Base-by-base conservation (phyloP, 2,329 filamentous ascomycete genomes). In the Emydomyces testavorans region DNA sequence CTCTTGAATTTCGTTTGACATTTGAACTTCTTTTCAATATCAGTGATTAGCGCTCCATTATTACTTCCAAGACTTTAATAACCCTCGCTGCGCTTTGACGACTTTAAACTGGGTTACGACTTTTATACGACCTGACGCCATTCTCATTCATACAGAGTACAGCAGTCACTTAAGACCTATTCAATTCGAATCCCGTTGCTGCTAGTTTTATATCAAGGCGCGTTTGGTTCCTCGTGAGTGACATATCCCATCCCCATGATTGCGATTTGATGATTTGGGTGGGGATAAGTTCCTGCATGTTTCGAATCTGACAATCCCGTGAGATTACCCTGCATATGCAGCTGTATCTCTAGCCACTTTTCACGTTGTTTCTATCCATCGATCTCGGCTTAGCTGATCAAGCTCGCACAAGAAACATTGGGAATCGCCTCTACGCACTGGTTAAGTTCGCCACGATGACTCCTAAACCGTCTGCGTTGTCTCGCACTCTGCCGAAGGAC, bases 401-500 rank as follows among this genome's bases (percentile, higher is more conserved):
- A 10, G 20, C 23, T 28, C 31, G 29, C 23, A 15, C 5, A 39
- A 24, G 7, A 24, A 32, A 24, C 6, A 18, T 23, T 32, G 13
- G 24, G 6, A 11, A 40, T 21, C 18, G 15, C 24, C n/a, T 40
- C 20, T 29, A 24, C n/a, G 24, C 24, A 29, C 23, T 11, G 2
- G 16, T 28, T 32, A 21, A n/a, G 21, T 15, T 47, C 23, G 18
- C 24, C 47, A 58, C 43, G 54, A 68, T 68, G 65, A 60, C 64
- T 52, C 59, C 62, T 51, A 62, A 62, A 54, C 65, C 62, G 51
- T 56, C 58, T 45, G 63, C 62, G 16, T 59, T 70, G 45, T 71
- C 69, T 50, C 68, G 67, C 46, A 71, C 69, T 20, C 57, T 71
- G 21, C 69, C 69, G 23, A 70, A 71, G 53, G 69, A 70, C 56